phyloP scores from a whole-genome alignment of 371 early-diverging fungal species.

The Synchytrium microbalum region DNA sequence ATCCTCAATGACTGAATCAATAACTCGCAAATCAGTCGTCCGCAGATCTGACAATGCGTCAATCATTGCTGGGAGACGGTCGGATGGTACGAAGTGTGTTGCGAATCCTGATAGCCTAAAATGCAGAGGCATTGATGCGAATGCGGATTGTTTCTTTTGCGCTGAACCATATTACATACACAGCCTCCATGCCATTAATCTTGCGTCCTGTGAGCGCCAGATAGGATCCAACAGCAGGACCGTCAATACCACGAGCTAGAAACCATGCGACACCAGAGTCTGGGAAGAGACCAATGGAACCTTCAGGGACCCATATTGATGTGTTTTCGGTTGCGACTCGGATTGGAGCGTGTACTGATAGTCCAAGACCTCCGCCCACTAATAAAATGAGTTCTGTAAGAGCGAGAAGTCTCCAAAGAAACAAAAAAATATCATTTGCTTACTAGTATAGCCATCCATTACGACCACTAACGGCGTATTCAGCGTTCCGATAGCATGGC shows the following conservation, averaged over 20 bases:
- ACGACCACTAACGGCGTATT: conserved; percentile 81
- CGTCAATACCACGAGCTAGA: conserved; percentile 75
- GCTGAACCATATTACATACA: no score
- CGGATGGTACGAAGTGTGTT: conserved; percentile 90
- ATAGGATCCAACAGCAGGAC: conserved; percentile 76
- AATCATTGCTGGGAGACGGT: conserved; percentile 69
- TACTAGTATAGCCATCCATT: conserved; percentile 88
- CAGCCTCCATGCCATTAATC: conserved; percentile 76
- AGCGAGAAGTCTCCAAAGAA: no score
- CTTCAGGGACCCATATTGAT: background rate
- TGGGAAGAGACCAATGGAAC: background rate
- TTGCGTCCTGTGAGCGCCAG: conserved; percentile 81
- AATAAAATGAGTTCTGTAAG: no score
- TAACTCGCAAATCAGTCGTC: conserved; percentile 69
- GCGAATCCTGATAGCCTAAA: conserved; percentile 80
- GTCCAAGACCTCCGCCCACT: conserved; percentile 94
- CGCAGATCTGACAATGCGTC: conserved; percentile 75
- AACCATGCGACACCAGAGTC: conserved; percentile 78
- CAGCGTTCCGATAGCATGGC: conserved; percentile 75
- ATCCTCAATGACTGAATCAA: conserved; percentile 84
- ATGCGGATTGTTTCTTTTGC: no score
- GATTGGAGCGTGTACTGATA: conserved; percentile 92
- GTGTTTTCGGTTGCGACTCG: conserved; percentile 84
- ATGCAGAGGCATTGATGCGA: no score
- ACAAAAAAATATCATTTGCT: conserved; percentile 15